These are phyloP conservation scores for Zymoseptoria tritici DNA, from an alignment of 2,329 filamentous ascomycete genomes.

Conservation along the genomic window DNA sequence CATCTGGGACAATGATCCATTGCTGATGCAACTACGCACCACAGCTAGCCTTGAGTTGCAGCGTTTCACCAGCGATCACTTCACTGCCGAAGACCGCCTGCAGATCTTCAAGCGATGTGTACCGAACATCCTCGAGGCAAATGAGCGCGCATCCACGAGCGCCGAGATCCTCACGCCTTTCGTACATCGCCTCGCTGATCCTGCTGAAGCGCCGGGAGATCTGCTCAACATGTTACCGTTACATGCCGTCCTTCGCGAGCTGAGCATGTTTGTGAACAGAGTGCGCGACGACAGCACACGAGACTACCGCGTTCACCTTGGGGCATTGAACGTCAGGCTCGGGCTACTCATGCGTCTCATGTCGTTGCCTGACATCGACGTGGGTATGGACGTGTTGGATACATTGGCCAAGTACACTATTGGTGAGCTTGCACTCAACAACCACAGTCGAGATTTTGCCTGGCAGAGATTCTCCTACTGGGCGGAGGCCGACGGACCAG, in stretches of 20 bases:
- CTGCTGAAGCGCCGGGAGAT: conserved; percentile 9
- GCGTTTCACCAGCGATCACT: conserved; percentile 11
- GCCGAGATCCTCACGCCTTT: conserved; percentile 20
- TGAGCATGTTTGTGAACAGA: conserved; percentile 29
- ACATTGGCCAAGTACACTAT: conserved; percentile 13
- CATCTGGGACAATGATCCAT: conserved; percentile 1
- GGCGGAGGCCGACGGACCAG: not conserved
- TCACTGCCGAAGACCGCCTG: conserved; percentile 13
- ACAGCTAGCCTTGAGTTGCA: conserved; percentile 14
- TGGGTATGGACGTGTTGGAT: conserved; percentile 5
- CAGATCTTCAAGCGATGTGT: conserved; percentile 19
- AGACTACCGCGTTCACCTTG: not conserved
- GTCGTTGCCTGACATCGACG: conserved; percentile 2
- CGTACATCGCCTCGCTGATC: conserved; percentile 3
- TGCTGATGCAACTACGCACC: conserved; percentile 11
- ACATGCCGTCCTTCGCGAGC: conserved; percentile 30
- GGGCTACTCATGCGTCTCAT: conserved; percentile 51
- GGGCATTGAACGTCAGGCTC: conserved; percentile 30
- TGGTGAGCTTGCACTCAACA: conserved; percentile 17
- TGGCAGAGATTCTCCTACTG: conserved; percentile 7
- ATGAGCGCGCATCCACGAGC: conserved; percentile 17
- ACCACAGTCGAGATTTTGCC: conserved; percentile 11
- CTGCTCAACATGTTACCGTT: conserved; percentile 20
- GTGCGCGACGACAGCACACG: conserved; percentile 14
- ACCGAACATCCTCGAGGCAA: conserved; percentile 12